phyloP scores from a whole-genome alignment of 2,329 filamentous ascomycete genomes.

The Fusarium verrucosum region DNA sequence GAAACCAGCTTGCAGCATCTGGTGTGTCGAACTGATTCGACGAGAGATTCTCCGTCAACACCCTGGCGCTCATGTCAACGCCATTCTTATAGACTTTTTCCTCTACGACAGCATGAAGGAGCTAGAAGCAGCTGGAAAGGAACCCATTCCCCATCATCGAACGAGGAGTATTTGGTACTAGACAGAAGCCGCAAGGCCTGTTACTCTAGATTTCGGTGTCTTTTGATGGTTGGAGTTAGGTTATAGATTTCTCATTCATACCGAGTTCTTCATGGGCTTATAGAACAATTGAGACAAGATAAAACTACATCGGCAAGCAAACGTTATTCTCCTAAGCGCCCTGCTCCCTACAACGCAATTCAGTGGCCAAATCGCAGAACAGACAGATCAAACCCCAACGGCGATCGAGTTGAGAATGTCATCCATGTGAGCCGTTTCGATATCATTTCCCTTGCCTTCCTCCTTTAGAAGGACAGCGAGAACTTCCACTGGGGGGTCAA shows the following conservation, averaged over 20 bases:
- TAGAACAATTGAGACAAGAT: slow-evolving; percentile 31
- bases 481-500: slow-evolving; percentile 91
- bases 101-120: slow-evolving; percentile 95
- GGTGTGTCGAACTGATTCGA: slow-evolving; percentile 90
- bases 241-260: slow-evolving; percentile 32
- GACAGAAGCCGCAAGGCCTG: slow-evolving; percentile 20
- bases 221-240: slow-evolving; percentile 12
- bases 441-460: slow-evolving; percentile 63
- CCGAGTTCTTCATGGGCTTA: slow-evolving; percentile 10
- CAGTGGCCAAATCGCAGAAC: background rate
- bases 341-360: slow-evolving; percentile 29
- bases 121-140: slow-evolving; percentile 69
- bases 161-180: slow-evolving; percentile 96
- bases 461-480: slow-evolving; percentile 83
- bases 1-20: slow-evolving; percentile 82
- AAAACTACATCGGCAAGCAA: slow-evolving; percentile 32
- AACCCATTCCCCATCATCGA: slow-evolving; percentile 78
- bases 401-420: slow-evolving; percentile 65
- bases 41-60: slow-evolving; percentile 80
- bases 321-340: slow-evolving; percentile 35
- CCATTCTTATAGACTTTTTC: slow-evolving; percentile 96
- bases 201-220: slow-evolving; percentile 8
- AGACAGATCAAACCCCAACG: slow-evolving; percentile 47
- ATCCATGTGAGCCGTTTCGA: slow-evolving; percentile 79
- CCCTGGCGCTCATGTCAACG: slow-evolving; percentile 78